Conservation (phyloP, 1,284 basidiomycete genomes). For the Ustilago crameri region DNA sequence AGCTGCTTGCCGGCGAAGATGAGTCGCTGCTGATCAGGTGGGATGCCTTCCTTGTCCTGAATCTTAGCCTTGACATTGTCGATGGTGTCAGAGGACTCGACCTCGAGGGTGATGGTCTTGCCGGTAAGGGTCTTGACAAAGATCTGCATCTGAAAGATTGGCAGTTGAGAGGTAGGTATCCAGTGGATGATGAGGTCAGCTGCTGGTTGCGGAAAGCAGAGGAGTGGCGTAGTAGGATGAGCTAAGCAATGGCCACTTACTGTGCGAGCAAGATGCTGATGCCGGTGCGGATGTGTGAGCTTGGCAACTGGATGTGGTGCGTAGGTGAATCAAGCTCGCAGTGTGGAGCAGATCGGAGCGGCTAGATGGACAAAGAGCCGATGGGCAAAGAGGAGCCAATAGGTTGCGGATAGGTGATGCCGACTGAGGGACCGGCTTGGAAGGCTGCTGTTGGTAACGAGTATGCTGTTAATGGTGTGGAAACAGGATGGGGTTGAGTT, state of each 20-base stretch:
- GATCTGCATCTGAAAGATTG: conserved; percentile 47
- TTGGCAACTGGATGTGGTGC: background rate
- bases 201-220: background rate
- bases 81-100: conserved; percentile 72
- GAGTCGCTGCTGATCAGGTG: conserved; percentile 65
- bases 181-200: conserved; percentile 3
- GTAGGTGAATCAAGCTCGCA: background rate
- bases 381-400: conserved; percentile 1
- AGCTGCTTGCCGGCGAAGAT: conserved; percentile 67
- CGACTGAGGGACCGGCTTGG: conserved; percentile 5
- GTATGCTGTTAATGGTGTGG: conserved; percentile 53
- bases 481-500: background rate
- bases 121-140: conserved; percentile 59
- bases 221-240: background rate
- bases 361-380: background rate
- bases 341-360: background rate
- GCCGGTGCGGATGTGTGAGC: conserved; percentile 1
- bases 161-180: background rate
- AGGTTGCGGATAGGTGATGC: conserved; percentile 3
- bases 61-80: conserved; percentile 73
- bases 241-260: conserved; percentile 22
- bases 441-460: background rate
- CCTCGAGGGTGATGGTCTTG: conserved; percentile 70
- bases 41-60: conserved; percentile 66
- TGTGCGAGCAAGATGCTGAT: conserved; percentile 13